These are phyloP conservation scores for Pistacia vera DNA, from an alignment of 345 rosid species.

Conservation along the genomic window DNA sequence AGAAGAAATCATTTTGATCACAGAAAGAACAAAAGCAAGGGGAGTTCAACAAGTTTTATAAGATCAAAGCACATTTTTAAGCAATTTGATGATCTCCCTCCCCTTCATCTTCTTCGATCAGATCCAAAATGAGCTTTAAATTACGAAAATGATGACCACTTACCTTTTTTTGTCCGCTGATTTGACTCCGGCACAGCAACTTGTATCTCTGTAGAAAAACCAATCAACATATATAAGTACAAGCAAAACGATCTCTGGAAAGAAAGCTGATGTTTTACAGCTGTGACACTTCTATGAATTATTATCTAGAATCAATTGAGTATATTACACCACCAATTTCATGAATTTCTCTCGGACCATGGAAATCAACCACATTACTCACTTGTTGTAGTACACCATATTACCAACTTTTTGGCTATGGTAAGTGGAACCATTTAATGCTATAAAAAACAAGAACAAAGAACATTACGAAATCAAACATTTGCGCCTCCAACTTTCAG, in stretches of 20 bases:
- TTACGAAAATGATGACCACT: not conserved
- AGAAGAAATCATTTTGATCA: not conserved
- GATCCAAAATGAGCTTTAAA: not conserved
- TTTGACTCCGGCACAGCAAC: slow-evolving; percentile 12
- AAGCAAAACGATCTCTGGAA: not conserved
- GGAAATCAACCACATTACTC: not conserved
- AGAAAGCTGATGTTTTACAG: not conserved
- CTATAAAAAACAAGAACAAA: not conserved
- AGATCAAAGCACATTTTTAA: not conserved
- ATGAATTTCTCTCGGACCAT: not conserved
- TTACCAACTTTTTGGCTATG: too few relatives aligned
- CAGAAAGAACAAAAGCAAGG: not conserved
- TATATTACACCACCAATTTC: not conserved
- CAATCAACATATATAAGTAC: not conserved
- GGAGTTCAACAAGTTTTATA: not conserved
- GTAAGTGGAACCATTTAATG: too few relatives aligned
- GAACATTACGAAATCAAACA: not conserved
- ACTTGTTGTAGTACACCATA: too few relatives aligned
- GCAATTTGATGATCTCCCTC: not conserved
- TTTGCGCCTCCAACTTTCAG: not conserved
- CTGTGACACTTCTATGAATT: not conserved
- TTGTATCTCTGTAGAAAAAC: slow-evolving; percentile 13
- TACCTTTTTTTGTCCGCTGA: slow-evolving; percentile 16
- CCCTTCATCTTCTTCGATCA: not conserved
- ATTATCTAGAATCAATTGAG: not conserved